Base-by-base conservation (phyloP, 169 alveolate species). In the Sarcocystis neurona region DNA sequence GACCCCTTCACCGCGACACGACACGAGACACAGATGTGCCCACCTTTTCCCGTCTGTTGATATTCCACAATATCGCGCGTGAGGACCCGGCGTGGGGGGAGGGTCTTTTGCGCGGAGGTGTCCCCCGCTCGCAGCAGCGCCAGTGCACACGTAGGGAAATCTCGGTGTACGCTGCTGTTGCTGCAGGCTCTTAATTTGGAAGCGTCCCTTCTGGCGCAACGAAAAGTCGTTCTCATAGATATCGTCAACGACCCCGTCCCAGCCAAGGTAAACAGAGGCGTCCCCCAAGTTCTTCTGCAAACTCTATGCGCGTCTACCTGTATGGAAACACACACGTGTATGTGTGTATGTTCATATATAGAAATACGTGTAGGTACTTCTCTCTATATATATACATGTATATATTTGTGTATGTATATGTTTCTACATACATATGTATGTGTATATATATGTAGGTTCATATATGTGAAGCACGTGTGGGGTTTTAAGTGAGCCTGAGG, bases 221-320 rank as follows among this genome's bases (percentile, higher is more conserved):
- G 94, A 70, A 85, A 90, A 39, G 82, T 92, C 34, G 85, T 84
- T 10, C 37, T 77, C 27, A 90, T 92, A 8, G 94, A 92, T 79
- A 92, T 92, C 32, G 94, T 85, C 46, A 92, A 92, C 77, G 94
- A 92, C 75, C 82, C 88, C 27, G 48, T 85, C 47, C 39, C 92
- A 39, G 2, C 70, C 23, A 43, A 43, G 56, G 80, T 43, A 0
- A 34, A 53, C 6, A 8, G 56, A 30, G n/a, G 20, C 27, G 75
- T 5, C 48, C 23, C 30, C 34, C 41, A 5, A 0, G n/a, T 0
- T 10, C 6, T 47, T 37, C 23, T 37, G 23, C 41, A 10, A 10
- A 10, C 63, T 53, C 63, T 53, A 12, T 53, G 20, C 20, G 30
- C 20, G 20, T 53, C 63, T 53, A 10, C 20, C 63, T 53, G 10